phyloP scores from a whole-genome alignment of 129 eudicot genomes.

The Tagetes patula region DNA sequence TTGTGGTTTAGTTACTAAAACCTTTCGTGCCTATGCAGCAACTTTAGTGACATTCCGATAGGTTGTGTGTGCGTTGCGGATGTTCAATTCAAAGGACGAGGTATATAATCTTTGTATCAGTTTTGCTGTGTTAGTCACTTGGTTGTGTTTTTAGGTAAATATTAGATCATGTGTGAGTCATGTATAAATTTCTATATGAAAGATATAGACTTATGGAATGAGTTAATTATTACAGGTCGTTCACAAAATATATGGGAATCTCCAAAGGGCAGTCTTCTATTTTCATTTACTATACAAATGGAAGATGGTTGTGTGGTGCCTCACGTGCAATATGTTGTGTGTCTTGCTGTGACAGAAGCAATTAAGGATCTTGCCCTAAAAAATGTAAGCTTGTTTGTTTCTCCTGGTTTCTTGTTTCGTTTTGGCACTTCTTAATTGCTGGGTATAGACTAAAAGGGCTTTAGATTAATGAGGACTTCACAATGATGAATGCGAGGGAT shows the following conservation, averaged over 20 bases:
- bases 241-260: constrained; percentile 92
- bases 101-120: constrained; percentile 32
- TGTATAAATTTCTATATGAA: not conserved
- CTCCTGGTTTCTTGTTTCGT: not conserved
- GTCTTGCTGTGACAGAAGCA: constrained; percentile 91
- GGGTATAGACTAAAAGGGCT: constrained; percentile 6
- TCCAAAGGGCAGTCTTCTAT: constrained; percentile 83
- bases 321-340: constrained; percentile 78
- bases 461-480: not conserved
- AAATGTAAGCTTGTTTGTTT: constrained; percentile 48
- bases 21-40: constrained; percentile 45
- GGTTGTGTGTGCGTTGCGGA: constrained; percentile 91
- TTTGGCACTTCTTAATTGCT: constrained; percentile 3
- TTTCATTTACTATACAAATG: constrained; percentile 86
- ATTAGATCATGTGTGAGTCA: not conserved
- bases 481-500: not conserved
- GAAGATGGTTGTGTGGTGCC: constrained; percentile 93
- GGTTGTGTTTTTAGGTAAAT: not conserved
- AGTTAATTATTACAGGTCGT: constrained; percentile 46
- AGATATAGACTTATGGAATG: not conserved
- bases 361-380: constrained; percentile 53
- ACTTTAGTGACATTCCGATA: constrained; percentile 69
- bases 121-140: not conserved
- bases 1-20: constrained; percentile 13
- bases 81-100: constrained; percentile 89